A percentile compares a stretch with the other conserved stretches of the same genome.
phyloP scores from a whole-genome alignment of 1,284 basidiomycete genomes.

The Ceratobasidium sp. region DNA sequence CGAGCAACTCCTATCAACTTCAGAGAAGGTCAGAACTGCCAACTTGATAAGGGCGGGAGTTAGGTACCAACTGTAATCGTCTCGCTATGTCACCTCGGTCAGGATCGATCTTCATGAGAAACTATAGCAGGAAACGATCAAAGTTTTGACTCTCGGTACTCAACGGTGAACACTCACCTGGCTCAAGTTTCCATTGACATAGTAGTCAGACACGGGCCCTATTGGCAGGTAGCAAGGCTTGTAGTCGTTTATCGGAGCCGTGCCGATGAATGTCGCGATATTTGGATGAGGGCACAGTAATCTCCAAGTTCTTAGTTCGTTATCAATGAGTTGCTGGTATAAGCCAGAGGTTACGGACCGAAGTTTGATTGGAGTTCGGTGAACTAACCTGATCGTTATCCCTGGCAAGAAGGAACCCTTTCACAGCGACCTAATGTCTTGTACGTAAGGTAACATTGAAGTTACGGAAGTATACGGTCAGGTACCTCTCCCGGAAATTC shows the following conservation, averaged over 20 bases:
- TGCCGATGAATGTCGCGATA: slow-evolving; percentile 24
- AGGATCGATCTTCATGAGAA: slow-evolving; percentile 2
- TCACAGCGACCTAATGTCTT: slow-evolving; percentile 19
- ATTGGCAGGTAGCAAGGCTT: slow-evolving; percentile 7
- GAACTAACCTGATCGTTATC: background rate
- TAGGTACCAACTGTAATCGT: background rate
- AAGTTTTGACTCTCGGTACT: too few species aligned
- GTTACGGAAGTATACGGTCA: background rate
- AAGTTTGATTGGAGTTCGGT: too few species aligned
- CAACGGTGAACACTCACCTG: background rate
- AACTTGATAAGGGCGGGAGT: background rate
- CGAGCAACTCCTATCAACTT: slow-evolving; percentile 21
- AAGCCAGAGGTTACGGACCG: background rate
- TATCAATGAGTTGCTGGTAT: slow-evolving; percentile 3
- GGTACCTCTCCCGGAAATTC: slow-evolving; percentile 7
- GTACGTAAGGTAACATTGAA: background rate
- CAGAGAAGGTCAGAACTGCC: background rate
- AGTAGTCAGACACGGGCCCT: slow-evolving; percentile 18
- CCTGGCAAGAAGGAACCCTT: slow-evolving; percentile 8
- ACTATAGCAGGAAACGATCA: background rate
- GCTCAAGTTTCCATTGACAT: background rate
- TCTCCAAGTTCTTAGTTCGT: slow-evolving; percentile 30
- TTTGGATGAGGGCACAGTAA: slow-evolving; percentile 26
- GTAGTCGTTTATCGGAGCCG: slow-evolving; percentile 12
- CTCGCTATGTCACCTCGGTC: background rate